Conservation (phyloP, 257 asterid genomes). For the Rhazya stricta region DNA sequence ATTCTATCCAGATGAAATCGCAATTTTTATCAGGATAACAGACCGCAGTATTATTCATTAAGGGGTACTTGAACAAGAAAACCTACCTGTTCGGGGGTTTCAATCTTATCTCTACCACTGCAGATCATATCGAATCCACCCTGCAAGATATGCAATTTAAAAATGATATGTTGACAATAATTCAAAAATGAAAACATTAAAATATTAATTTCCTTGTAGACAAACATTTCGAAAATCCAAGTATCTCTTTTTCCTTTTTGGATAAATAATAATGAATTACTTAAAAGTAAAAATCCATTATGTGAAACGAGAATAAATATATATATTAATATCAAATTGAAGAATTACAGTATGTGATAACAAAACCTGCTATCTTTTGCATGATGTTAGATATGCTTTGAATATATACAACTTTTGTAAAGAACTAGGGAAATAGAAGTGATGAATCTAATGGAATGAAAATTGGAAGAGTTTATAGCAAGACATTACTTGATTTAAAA, state of each 20-base stretch:
- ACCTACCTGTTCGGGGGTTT: slow-evolving; percentile 87
- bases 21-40: neutral
- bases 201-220: neutral
- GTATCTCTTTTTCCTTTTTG: neutral
- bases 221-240: neutral
- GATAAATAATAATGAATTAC: neutral
- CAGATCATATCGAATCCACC: slow-evolving; percentile 99
- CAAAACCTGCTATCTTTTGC: neutral
- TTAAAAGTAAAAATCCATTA: neutral
- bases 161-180: neutral
- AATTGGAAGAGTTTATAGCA: neutral
- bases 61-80: slow-evolving; percentile 5
- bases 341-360: neutral
- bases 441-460: neutral
- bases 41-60: neutral
- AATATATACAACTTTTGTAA: too few species aligned
- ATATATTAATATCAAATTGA: neutral
- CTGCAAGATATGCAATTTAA: slow-evolving; percentile 28
- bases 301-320: neutral
- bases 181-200: neutral
- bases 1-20: neutral
- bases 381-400: neutral
- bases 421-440: neutral
- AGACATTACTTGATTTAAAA: neutral
- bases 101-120: slow-evolving; percentile 99